phyloP scores from a whole-genome alignment of 371 early-diverging fungal species.

The Circinella umbellata region DNA sequence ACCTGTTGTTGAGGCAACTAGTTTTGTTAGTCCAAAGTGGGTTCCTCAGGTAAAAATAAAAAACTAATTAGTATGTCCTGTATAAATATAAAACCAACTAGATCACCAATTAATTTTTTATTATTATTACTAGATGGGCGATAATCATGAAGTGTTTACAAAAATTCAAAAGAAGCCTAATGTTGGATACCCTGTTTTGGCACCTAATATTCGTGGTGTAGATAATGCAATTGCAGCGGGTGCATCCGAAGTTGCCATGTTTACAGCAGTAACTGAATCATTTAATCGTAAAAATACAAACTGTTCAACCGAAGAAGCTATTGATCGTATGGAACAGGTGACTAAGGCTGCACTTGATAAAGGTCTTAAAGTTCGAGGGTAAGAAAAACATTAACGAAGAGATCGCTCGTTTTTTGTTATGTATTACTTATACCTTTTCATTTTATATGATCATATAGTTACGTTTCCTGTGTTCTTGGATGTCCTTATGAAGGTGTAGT shows the following conservation, averaged over 20 bases:
- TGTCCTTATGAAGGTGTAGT: slow-evolving; percentile 94
- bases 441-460: slow-evolving; percentile 44
- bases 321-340: slow-evolving; percentile 77
- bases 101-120: too few relatives aligned
- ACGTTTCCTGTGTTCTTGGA: slow-evolving; percentile 92
- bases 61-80: not conserved
- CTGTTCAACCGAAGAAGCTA: slow-evolving; percentile 86
- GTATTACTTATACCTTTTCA: not conserved
- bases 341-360: slow-evolving; percentile 68
- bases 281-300: slow-evolving; percentile 94
- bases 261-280: slow-evolving; percentile 89
- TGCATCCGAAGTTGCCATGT: slow-evolving; percentile 91
- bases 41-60: slow-evolving; percentile 85
- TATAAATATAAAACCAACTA: too few relatives aligned
- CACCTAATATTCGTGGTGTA: slow-evolving; percentile 92
- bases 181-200: slow-evolving; percentile 88
- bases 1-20: slow-evolving; percentile 87
- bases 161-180: slow-evolving; percentile 63
- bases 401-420: not conserved
- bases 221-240: slow-evolving; percentile 81
- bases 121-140: slow-evolving; percentile 77
- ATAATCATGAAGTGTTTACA: slow-evolving; percentile 77
- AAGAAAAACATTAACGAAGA: slow-evolving; percentile 17
- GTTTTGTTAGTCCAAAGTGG: slow-evolving; percentile 98
- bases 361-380: slow-evolving; percentile 84